A percentile compares a stretch with the other conserved stretches of the same genome.
Conservation (phyloP, 768 basidiomycete genomes). For the Kwoniella dendrophila region DNA sequence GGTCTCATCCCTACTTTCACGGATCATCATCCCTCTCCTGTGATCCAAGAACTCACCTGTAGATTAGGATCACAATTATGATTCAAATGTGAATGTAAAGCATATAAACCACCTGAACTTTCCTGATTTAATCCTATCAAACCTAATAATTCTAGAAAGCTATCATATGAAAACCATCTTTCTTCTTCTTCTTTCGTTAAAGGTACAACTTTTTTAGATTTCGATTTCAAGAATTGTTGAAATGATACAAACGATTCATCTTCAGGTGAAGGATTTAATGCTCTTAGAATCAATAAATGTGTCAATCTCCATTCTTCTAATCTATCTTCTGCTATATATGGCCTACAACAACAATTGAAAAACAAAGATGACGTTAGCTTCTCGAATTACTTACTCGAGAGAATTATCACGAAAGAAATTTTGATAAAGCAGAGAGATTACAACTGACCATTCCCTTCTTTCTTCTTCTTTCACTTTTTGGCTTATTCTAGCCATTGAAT, state of each 20-base stretch:
- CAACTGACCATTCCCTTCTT: conserved; percentile 49
- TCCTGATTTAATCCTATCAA: conserved; percentile 83
- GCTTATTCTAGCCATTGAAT: conserved; percentile 70
- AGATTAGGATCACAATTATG: conserved; percentile 80
- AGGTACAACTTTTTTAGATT: conserved; percentile 56
- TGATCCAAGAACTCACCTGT: conserved; percentile 59
- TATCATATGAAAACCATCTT: conserved; percentile 74
- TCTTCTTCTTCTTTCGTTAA: conserved; percentile 60
- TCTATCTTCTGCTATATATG: conserved; percentile 27
- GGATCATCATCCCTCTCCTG: neutral
- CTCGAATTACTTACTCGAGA: neutral
- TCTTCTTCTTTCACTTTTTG: conserved; percentile 65
- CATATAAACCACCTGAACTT: conserved; percentile 82
- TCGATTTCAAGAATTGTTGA: conserved; percentile 18
- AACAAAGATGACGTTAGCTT: neutral
- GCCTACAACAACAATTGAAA: conserved; percentile 30
- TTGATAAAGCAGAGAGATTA: neutral
- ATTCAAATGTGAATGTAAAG: conserved; percentile 82
- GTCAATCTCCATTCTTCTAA: conserved; percentile 66
- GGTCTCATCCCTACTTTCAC: neutral
- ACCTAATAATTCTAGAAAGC: conserved; percentile 71
- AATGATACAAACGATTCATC: conserved; percentile 32
- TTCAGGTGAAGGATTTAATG: conserved; percentile 65
- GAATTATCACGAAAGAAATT: neutral
- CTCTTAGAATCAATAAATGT: conserved; percentile 63